These are phyloP conservation scores for Avena eriantha DNA, from an alignment of 176 grass and related monocot species.

Conservation along the genomic window DNA sequence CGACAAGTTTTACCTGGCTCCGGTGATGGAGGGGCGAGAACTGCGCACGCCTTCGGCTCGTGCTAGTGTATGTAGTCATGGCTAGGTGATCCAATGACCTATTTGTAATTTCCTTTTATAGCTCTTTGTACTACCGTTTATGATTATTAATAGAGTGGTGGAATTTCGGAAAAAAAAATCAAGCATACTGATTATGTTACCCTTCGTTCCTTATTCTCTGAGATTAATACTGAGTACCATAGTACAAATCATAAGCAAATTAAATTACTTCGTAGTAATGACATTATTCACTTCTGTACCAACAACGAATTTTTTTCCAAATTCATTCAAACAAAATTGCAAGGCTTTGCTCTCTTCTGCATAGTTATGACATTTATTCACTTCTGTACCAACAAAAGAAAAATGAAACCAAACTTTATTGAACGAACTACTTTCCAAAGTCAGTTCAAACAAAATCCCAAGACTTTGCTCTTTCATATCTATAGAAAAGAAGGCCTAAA, in stretches of 20 bases:
- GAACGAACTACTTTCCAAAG: not conserved
- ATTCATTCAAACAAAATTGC: not conserved
- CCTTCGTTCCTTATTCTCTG: not conserved
- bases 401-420: not conserved
- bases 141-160: too few species aligned
- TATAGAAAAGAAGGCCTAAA: not conserved
- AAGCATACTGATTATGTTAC: too few species aligned
- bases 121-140: too few species aligned
- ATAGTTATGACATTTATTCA: not conserved
- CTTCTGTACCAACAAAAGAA: not conserved
- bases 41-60: too few species aligned
- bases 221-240: not conserved
- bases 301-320: not conserved
- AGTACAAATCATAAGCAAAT: not conserved
- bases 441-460: constrained; percentile 9
- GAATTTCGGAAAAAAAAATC: too few species aligned
- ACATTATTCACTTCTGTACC: not conserved
- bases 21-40: too few species aligned
- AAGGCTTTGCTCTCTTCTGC: not conserved
- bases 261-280: not conserved
- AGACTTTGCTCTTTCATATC: not conserved
- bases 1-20: too few species aligned
- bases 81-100: too few species aligned
- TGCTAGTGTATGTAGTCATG: too few species aligned
- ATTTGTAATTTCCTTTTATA: too few species aligned